These are phyloP conservation scores for Termitomyces eurrhizus DNA, from an alignment of 768 basidiomycete genomes.

Conservation along the genomic window DNA sequence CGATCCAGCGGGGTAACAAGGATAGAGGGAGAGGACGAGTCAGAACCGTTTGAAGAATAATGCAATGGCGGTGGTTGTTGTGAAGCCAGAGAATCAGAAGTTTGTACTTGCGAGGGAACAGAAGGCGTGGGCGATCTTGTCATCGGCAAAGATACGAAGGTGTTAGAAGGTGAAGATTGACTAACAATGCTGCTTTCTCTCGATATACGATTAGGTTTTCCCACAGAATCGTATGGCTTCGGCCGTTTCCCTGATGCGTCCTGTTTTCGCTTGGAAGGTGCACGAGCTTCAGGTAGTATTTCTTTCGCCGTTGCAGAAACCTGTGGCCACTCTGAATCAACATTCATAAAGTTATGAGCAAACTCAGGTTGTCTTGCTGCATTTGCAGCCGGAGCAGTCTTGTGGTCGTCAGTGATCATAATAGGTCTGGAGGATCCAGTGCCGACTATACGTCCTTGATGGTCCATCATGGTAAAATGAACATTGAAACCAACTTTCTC, in stretches of 20 bases:
- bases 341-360: slow-evolving; percentile 26
- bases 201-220: slow-evolving; percentile 40
- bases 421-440: slow-evolving; percentile 83
- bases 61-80: slow-evolving; percentile 32
- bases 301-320: slow-evolving; percentile 25
- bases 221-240: slow-evolving; percentile 63
- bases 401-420: slow-evolving; percentile 99
- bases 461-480: slow-evolving; percentile 81
- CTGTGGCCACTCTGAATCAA: slow-evolving; percentile 51
- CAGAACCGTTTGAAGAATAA: slow-evolving; percentile 37
- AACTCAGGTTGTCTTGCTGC: slow-evolving; percentile 28
- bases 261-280: slow-evolving; percentile 50
- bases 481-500: slow-evolving; percentile 96
- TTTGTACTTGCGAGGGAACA: slow-evolving; percentile 25
- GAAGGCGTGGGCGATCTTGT: slow-evolving; percentile 45
- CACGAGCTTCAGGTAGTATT: slow-evolving; percentile 30
- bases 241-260: slow-evolving; percentile 52
- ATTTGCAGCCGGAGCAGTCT: slow-evolving; percentile 51
- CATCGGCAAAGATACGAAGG: slow-evolving; percentile 38
- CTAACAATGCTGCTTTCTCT: slow-evolving; percentile 56
- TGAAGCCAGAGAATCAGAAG: slow-evolving; percentile 23
- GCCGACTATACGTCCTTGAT: slow-evolving; percentile 75
- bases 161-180: slow-evolving; percentile 42
- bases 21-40: slow-evolving; percentile 44
- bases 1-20: slow-evolving; percentile 41